Evolutionary conservation across 371 early-diverging fungal genomes (phyloP).

Genomic region (Mucor piriformis): DNA sequence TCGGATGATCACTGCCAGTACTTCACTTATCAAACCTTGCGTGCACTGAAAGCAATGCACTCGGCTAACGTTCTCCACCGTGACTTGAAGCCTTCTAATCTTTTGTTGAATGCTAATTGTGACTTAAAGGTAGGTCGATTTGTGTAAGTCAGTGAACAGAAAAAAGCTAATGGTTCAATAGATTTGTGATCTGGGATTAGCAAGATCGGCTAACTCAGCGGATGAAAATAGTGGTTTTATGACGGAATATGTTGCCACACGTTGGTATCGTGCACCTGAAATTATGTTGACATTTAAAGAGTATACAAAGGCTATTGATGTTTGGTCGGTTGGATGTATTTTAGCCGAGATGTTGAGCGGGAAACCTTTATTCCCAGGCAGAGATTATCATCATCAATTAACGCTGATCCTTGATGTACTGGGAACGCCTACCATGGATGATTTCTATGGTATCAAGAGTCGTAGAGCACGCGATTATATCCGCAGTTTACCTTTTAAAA

Average conservation of each 20-base stretch:
- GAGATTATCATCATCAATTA: constrained; percentile 96
- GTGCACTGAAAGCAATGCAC: constrained; percentile 97
- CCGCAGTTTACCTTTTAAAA: constrained; percentile 86
- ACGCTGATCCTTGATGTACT: constrained; percentile 96
- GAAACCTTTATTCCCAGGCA: constrained; percentile 88
- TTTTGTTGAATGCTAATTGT: constrained; percentile 97
- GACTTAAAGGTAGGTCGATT: constrained; percentile 76
- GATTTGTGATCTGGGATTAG: constrained; percentile 95
- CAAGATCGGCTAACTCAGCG: constrained; percentile 86
- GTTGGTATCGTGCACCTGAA: constrained; percentile 99
- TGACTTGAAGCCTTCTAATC: constrained; percentile 96
- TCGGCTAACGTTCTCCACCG: constrained; percentile 97
- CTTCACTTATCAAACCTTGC: constrained; percentile 96
- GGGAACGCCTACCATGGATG: constrained; percentile 96
- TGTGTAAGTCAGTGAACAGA: neutral
- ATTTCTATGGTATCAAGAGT: constrained; percentile 81
- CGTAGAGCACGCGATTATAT: constrained; percentile 91
- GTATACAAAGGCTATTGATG: constrained; percentile 96
- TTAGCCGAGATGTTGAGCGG: constrained; percentile 95
- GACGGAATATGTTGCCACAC: constrained; percentile 97
- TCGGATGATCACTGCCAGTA: constrained; percentile 98
- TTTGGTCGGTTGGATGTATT: constrained; percentile 98
- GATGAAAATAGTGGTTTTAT: constrained; percentile 91
- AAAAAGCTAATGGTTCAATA: constrained; percentile 19
- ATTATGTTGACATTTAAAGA: constrained; percentile 95